Base-by-base conservation (phyloP, 495 filamentous ascomycete species). In the Aspergillus hancockii region DNA sequence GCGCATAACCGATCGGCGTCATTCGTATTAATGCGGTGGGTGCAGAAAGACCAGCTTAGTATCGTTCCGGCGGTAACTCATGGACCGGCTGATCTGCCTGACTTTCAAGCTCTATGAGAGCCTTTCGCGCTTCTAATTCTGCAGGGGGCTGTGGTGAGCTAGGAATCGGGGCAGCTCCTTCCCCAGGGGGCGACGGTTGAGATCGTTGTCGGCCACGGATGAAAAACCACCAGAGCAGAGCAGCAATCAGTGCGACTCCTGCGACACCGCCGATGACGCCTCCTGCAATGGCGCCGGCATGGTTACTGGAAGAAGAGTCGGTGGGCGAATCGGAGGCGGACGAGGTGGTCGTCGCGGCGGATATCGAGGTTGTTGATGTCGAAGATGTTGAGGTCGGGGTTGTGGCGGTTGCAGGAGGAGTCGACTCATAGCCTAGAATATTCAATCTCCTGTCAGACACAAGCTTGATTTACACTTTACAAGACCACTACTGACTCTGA, bases 211-310 rank as follows among this genome's bases (percentile, higher is more conserved):
- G 51, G 8, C 63, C 49, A n/a, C 55, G 55, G 10, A 58, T 14
- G 16, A 62, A 51, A 16, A 58, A 59, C 4, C 16, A 41, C 25
- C 43, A 55, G 5, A 65, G 2, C 0, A 52, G 23, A 2, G 36
- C 56, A 16, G 40, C 25, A 13, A 62, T 45, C 0, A 58, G 16
- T 23, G 52, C 34, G 14, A 58, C 43, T 13, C 63, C 63, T 16
- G 46, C 51, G 4, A 60, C 58, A 21, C 59, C 63, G 10, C 63
- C 63, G 1, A 65, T 43, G 7, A 62, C 63, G 28, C 54, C 63
- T 10, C 63, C 63, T 22, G 59, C 59, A 12, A 62, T 61, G 8
- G 54, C 59, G 4, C 63, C 58, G 6, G 23, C n/a, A 49, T 57
- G 31, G 23, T 52, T 38, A 12, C n/a, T 36, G 21, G 47, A 58